phyloP scores from a whole-genome alignment of 192 early-diverging fungal species.

The Gorgonomyces haynaldii region DNA sequence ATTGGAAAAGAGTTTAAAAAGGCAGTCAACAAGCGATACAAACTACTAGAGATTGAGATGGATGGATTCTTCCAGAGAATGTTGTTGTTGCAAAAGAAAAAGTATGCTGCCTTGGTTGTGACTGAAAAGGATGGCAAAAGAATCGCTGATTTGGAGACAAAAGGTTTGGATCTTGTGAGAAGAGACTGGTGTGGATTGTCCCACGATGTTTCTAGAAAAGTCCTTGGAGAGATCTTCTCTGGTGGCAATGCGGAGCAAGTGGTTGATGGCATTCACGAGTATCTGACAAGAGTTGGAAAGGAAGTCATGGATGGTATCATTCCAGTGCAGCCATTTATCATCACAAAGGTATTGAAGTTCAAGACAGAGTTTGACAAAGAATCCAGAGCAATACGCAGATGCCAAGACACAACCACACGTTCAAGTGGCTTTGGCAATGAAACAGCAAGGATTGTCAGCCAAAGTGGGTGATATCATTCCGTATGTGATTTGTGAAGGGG shows the following conservation, averaged over 20 bases:
- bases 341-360: slow-evolving; percentile 63
- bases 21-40: slow-evolving; percentile 82
- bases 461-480: slow-evolving; percentile 85
- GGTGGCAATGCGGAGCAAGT: slow-evolving; percentile 57
- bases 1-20: slow-evolving; percentile 74
- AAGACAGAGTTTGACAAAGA: slow-evolving; percentile 69
- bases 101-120: slow-evolving; percentile 81
- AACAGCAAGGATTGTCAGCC: slow-evolving; percentile 50
- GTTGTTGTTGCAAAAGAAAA: slow-evolving; percentile 94
- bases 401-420: slow-evolving; percentile 86
- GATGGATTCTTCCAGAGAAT: slow-evolving; percentile 86
- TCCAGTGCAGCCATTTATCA: slow-evolving; percentile 72
- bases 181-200: slow-evolving; percentile 96
- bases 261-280: slow-evolving; percentile 65
- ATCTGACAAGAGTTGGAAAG: slow-evolving; percentile 54
- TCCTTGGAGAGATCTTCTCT: slow-evolving; percentile 50
- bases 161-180: slow-evolving; percentile 91
- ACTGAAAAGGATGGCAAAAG: slow-evolving; percentile 27
- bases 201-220: slow-evolving; percentile 67
- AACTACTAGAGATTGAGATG: slow-evolving; percentile 91
- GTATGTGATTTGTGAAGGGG: slow-evolving; percentile 72
- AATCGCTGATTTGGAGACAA: slow-evolving; percentile 55
- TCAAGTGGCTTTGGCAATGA: slow-evolving; percentile 78
- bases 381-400: slow-evolving; percentile 82
- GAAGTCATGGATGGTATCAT: slow-evolving; percentile 59